Evolutionary conservation across 768 basidiomycete genomes (phyloP), one percentile per base, ranked within the genome.

Genomic region (Lyophyllum semitale): DNA sequence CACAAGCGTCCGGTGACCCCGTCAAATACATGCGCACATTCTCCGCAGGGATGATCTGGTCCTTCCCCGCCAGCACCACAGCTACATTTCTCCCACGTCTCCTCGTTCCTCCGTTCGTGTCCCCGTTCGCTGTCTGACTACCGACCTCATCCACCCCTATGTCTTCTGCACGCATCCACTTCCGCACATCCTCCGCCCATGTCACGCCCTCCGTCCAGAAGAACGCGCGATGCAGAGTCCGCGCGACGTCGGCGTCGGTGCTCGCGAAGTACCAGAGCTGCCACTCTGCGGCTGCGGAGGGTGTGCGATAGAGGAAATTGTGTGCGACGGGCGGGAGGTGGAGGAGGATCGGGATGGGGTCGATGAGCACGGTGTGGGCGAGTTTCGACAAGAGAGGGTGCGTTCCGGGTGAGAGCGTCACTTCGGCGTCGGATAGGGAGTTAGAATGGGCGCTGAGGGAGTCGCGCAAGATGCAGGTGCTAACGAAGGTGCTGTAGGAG

Each of bases 251-350:
- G 9, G 84, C 71, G 58, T 89, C 87, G 11, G 81, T 78, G 52
- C 80, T 81, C 20, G 85, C 77, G 59, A 88, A 87, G 61, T 84
- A 89, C 83, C 84, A 87, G 48, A 88, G 59, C 67, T 84, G 74
- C 84, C 84, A 86, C 59, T 88, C 82, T 62, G 52, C 63, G 47
- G 68, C 66, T 1, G n/a, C 60, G 58, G 47, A 57, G 37, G n/a
- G 87, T 75, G 7, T 58, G 20, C 87, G 81, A 68, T 88, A 87
- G 35, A 89, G 72, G 54, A 89, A 88, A 65, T 87, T 87, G 65
- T 77, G 79, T 18, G 84, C 84, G 41, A 87, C 79, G n/a, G 77
- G 61, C 5, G 87, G 83, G 38, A 82, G 75, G 68, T 87, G 84
- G 7, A 88, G 73, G 2, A 88, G 69, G 57, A 89, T 76, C 0